Base-by-base conservation (phyloP, 129 eudicot genomes). In the Logfia minima region DNA sequence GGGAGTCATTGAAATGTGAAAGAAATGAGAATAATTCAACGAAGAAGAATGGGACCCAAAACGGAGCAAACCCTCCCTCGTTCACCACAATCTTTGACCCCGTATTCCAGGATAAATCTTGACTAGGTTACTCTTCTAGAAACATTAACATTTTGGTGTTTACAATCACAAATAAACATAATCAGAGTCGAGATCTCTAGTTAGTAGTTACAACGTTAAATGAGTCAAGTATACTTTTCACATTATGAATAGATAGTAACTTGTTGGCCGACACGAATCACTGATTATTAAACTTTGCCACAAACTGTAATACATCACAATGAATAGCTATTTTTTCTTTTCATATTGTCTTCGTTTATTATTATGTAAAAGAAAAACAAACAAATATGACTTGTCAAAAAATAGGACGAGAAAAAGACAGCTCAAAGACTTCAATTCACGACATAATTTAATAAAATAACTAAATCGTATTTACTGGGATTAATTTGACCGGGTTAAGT, bases 31-130 rank as follows among this genome's bases (percentile, higher is more conserved):
- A 80, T 13, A 23, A 17, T 72, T 72, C 79, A 72, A 65, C 73
- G 64, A 18, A 59, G 51, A 48, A 51, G 10, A 35, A 61, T 61
- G 70, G 70, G 70, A 41, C 81, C 81, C 75, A 52, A 77, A 77
- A 61, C 61, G 75, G 64, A 64, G 63, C 43, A 45, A 63, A 48
- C 76, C 56, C 53, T 78, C 76, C 56, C 53, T 78, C 76, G 81
- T 78, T 59, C 62, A 58, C 37, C 28, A 68, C 61, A 26, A 69
- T 61, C 29, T 78, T 66, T 71, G 83, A 79, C 78, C 83, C 77
- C 24, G n/a, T 79, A 23, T 52, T 65, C 19, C n/a, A 63, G 59
- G 83, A 72, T 73, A 43, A 53, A 71, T 71, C 56, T 71, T 77
- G 81, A 77, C 81, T 75, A 31, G 43, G 73, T 35, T 29, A 22